A percentile compares a stretch with the other conserved stretches of the same genome.
phyloP scores from a whole-genome alignment of 176 grass and related monocot genomes.

The Oryza punctata region DNA sequence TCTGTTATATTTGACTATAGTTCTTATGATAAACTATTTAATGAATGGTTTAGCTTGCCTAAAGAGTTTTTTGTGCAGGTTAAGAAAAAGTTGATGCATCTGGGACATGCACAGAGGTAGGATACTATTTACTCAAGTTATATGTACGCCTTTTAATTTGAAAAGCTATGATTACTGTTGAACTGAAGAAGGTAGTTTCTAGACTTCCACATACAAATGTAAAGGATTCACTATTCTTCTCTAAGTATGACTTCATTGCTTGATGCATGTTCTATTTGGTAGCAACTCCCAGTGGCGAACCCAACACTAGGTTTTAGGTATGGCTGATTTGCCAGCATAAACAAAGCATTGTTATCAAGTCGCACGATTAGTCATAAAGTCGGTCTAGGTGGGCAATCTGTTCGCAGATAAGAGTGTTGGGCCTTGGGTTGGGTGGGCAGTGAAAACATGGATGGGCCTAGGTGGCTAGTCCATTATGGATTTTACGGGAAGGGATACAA shows the following conservation, averaged over 20 bases:
- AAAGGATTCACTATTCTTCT: constrained; percentile 1
- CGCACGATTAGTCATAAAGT: no score
- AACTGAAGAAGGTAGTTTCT: background rate
- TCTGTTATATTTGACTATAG: background rate
- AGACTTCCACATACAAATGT: background rate
- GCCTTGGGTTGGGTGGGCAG: no score
- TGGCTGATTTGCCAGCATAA: background rate
- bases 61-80: constrained; percentile 64
- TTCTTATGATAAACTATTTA: background rate
- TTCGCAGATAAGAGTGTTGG: no score
- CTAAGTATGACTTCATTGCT: background rate
- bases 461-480: no score
- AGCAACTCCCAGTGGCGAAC: background rate
- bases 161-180: background rate
- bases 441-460: no score
- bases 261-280: background rate
- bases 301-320: background rate
- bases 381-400: no score
- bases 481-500: no score
- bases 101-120: constrained; percentile 83
- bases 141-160: background rate
- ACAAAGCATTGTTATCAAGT: no score
- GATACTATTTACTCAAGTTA: constrained; percentile 23
- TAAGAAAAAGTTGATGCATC: constrained; percentile 77
- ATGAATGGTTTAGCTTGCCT: constrained; percentile 25